Evolutionary conservation across 768 basidiomycete genomes (phyloP).

Genomic region (Nidularia sp.): DNA sequence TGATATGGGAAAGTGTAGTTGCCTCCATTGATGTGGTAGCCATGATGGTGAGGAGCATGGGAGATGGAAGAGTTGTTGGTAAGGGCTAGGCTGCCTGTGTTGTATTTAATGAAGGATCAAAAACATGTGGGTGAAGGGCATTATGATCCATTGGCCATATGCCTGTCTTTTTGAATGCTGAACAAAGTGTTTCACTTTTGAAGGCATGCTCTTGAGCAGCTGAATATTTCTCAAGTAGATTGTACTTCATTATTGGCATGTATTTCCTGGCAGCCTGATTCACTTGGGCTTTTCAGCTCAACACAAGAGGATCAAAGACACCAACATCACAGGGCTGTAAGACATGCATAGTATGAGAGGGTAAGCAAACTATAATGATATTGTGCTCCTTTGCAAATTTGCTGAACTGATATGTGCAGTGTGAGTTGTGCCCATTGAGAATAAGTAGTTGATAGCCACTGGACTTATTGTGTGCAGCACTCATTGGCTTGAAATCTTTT

Average conservation of each 20-base stretch:
- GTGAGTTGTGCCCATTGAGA: constrained; percentile 34
- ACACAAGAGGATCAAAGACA: constrained; percentile 26
- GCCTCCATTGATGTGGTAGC: too few species aligned
- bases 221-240: constrained; percentile 5
- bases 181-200: constrained; percentile 12
- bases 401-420: constrained; percentile 23
- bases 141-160: constrained; percentile 13
- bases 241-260: constrained; percentile 13
- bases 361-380: constrained; percentile 30
- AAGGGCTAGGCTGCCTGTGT: too few species aligned
- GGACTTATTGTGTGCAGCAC: constrained; percentile 6
- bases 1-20: too few species aligned
- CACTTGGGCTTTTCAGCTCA: constrained; percentile 15
- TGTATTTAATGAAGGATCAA: too few species aligned
- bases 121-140: constrained; percentile 3
- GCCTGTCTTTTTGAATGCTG: constrained; percentile 13
- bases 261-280: constrained; percentile 4
- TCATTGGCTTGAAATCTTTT: constrained; percentile 26
- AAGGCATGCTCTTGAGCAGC: constrained; percentile 9
- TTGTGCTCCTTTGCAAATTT: constrained; percentile 14
- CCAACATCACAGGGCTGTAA: constrained; percentile 33
- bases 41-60: too few species aligned
- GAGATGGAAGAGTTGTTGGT: too few species aligned
- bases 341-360: constrained; percentile 29
- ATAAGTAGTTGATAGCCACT: constrained; percentile 23